Conservation (phyloP, 345 rosid species). For the Lepidium sativum region DNA sequence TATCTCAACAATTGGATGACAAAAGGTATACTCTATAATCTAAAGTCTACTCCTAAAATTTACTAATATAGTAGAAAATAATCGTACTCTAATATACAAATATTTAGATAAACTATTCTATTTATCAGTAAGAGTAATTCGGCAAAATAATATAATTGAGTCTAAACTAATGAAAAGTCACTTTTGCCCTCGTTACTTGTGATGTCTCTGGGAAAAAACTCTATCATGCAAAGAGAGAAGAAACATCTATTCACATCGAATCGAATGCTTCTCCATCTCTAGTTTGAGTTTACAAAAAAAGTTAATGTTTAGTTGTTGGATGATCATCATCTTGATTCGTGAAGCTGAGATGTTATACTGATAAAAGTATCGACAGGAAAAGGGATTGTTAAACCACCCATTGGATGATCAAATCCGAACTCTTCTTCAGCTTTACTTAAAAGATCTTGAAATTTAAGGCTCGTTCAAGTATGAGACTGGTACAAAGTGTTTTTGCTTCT, state of each 20-base stretch:
- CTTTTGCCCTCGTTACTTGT: too few relatives aligned
- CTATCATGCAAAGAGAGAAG: background rate
- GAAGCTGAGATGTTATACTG: constrained; percentile 18
- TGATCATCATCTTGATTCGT: constrained; percentile 8
- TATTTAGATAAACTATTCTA: too few relatives aligned
- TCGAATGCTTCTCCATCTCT: background rate
- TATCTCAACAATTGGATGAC: too few relatives aligned
- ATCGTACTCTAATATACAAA: too few relatives aligned
- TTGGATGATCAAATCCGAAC: constrained; percentile 37
- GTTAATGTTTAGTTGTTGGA: background rate
- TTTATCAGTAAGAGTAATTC: too few relatives aligned
- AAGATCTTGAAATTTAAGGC: constrained; percentile 33
- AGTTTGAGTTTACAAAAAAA: background rate
- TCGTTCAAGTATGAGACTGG: constrained; percentile 38
- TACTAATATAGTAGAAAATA: too few relatives aligned
- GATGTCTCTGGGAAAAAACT: too few relatives aligned
- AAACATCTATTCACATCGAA: background rate
- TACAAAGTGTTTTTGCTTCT: constrained; percentile 31
- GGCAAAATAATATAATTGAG: background rate
- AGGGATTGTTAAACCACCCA: constrained; percentile 47
- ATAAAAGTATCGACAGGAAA: constrained; percentile 34
- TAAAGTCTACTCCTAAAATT: too few relatives aligned
- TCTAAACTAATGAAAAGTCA: background rate
- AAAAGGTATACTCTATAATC: too few relatives aligned
- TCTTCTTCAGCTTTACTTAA: constrained; percentile 19